These are phyloP conservation scores for Sclerospora graminicola DNA, from an alignment of 352 stramenopile genomes.

Conservation along the genomic window DNA sequence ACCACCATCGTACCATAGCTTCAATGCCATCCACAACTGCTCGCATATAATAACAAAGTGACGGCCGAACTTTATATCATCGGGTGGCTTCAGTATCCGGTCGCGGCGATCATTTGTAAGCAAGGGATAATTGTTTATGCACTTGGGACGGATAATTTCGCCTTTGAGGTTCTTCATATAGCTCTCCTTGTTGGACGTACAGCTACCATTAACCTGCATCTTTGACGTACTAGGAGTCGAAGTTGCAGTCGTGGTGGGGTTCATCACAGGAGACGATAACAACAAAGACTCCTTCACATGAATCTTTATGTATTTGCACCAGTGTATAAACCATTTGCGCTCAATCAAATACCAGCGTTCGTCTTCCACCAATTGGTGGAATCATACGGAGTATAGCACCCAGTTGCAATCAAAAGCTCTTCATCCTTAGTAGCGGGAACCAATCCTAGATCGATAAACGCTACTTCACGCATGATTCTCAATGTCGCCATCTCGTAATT, in stretches of 20 bases:
- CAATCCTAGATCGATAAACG: conserved; percentile 74
- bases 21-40: conserved; percentile 84
- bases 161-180: conserved; percentile 72
- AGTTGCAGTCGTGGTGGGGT: conserved; percentile 8
- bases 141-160: conserved; percentile 73
- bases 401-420: conserved; percentile 57
- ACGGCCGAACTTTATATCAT: conserved; percentile 69
- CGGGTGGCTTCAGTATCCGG: conserved; percentile 50
- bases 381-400: conserved; percentile 74
- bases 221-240: conserved; percentile 29
- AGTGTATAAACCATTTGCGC: conserved; percentile 79
- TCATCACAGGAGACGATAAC: conserved; percentile 11
- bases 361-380: conserved; percentile 56
- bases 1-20: conserved; percentile 88
- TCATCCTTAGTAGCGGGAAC: conserved; percentile 68
- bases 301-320: conserved; percentile 70
- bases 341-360: conserved; percentile 80
- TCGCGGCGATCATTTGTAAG: conserved; percentile 62
- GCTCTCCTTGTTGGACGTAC: conserved; percentile 33
- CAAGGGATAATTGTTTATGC: conserved; percentile 73
- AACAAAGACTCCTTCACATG: conserved; percentile 24
- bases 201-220: conserved; percentile 19
- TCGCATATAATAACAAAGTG: conserved; percentile 84
- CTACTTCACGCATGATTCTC: conserved; percentile 76
- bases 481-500: conserved; percentile 71